A percentile compares a stretch with the other conserved stretches of the same genome.
Conservation (phyloP, 495 filamentous ascomycete species). For the Aeminium ludgeri region DNA sequence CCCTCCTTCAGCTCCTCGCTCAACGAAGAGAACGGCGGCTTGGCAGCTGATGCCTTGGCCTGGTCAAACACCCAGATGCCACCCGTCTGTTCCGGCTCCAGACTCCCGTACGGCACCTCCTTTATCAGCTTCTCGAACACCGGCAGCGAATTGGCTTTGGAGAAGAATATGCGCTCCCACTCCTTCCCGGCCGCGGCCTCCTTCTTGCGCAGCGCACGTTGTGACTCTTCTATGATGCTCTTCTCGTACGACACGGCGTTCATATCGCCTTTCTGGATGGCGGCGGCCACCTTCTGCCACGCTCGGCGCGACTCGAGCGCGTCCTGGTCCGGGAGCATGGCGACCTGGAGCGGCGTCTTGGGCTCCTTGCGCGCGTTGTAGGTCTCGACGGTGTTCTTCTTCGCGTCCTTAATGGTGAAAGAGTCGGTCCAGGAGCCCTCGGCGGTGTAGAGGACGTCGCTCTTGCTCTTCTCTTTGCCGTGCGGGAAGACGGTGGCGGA, state of each 20-base stretch:
- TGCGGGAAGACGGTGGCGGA: slow-evolving; percentile 60
- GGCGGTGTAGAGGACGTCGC: slow-evolving; percentile 65
- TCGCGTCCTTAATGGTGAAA: slow-evolving; percentile 61
- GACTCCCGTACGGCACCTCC: slow-evolving; percentile 32
- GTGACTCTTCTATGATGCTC: slow-evolving; percentile 75
- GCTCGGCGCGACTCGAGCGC: slow-evolving; percentile 74
- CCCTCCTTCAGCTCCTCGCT: slow-evolving; percentile 15
- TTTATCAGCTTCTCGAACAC: slow-evolving; percentile 42
- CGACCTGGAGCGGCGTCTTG: slow-evolving; percentile 53
- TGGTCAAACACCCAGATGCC: slow-evolving; percentile 77
- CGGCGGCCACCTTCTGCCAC: slow-evolving; percentile 69
- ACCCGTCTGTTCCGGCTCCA: slow-evolving; percentile 53
- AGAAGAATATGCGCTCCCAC: slow-evolving; percentile 82
- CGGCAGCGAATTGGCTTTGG: slow-evolving; percentile 34
- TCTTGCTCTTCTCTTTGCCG: slow-evolving; percentile 49
- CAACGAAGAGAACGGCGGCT: slow-evolving; percentile 18
- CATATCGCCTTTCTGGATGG: slow-evolving; percentile 67
- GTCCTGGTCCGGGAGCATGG: slow-evolving; percentile 66
- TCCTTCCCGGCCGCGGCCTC: slow-evolving; percentile 62
- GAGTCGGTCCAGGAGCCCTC: slow-evolving; percentile 83
- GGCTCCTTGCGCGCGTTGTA: slow-evolving; percentile 47
- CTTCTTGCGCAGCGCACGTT: slow-evolving; percentile 65
- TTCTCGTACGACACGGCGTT: slow-evolving; percentile 64
- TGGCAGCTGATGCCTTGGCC: slow-evolving; percentile 38
- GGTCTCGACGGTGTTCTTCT: slow-evolving; percentile 52